These are phyloP conservation scores for Volvox carteri DNA, from an alignment of 163 green algal genomes.

Conservation along the genomic window DNA sequence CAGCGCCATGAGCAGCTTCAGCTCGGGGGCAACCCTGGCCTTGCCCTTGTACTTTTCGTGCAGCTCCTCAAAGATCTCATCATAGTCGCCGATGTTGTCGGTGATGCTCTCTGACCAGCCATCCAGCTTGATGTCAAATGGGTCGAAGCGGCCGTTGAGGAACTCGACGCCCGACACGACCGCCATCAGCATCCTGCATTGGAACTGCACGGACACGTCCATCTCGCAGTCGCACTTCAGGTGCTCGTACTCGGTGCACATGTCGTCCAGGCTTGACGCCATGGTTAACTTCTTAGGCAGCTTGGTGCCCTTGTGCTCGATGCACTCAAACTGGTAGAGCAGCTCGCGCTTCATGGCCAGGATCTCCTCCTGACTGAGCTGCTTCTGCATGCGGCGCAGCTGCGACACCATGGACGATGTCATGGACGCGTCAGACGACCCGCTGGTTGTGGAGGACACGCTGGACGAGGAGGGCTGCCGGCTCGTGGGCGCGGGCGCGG, in stretches of 20 bases:
- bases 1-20: conserved; percentile 43
- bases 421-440: no score
- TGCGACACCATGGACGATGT: background rate
- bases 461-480: no score
- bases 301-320: conserved; percentile 37
- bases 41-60: conserved; percentile 39
- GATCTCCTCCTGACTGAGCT: background rate
- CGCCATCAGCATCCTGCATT: conserved; percentile 35
- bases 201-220: conserved; percentile 29
- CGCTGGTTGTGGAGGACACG: no score
- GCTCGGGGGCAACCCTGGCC: conserved; percentile 47
- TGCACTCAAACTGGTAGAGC: conserved; percentile 50
- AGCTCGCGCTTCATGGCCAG: conserved; percentile 47
- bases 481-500: no score
- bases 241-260: conserved; percentile 28
- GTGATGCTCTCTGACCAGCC: conserved; percentile 38
- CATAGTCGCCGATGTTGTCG: conserved; percentile 32
- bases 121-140: conserved; percentile 50
- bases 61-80: conserved; percentile 52
- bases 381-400: conserved; percentile 21
- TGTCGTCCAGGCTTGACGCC: conserved; percentile 29
- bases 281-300: conserved; percentile 37
- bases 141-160: conserved; percentile 53
- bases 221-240: conserved; percentile 35
- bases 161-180: conserved; percentile 49